A percentile compares a stretch with the other conserved stretches of the same genome.
Conservation (phyloP, 768 basidiomycete genomes). For the Leccinum variicolor region DNA sequence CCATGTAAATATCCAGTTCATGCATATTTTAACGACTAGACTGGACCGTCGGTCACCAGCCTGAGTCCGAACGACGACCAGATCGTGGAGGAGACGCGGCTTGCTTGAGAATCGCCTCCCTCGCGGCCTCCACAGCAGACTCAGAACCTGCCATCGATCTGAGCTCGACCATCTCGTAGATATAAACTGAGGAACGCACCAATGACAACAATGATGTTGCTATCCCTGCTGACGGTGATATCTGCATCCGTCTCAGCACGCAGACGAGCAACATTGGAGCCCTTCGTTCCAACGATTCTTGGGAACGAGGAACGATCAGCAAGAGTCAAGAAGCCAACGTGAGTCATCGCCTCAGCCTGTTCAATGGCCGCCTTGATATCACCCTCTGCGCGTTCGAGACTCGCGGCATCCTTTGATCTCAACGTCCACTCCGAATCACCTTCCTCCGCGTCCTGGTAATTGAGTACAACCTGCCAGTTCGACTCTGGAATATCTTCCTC, state of each 20-base stretch:
- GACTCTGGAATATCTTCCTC: slow-evolving; percentile 42
- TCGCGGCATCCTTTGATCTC: slow-evolving; percentile 72
- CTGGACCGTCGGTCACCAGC: neutral
- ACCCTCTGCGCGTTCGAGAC: slow-evolving; percentile 72
- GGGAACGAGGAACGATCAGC: slow-evolving; percentile 85
- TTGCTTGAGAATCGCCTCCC: slow-evolving; percentile 70
- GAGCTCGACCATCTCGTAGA: slow-evolving; percentile 2
- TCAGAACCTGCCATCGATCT: slow-evolving; percentile 52
- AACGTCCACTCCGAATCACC: slow-evolving; percentile 85
- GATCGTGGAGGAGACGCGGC: slow-evolving; percentile 31
- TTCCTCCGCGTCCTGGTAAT: slow-evolving; percentile 80
- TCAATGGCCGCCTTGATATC: slow-evolving; percentile 66
- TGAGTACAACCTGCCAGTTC: slow-evolving; percentile 74
- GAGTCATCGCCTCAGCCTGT: slow-evolving; percentile 67
- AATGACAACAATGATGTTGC: slow-evolving; percentile 81
- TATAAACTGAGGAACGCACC: slow-evolving; percentile 43
- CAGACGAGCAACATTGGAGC: slow-evolving; percentile 84
- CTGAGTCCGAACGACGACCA: slow-evolving; percentile 19
- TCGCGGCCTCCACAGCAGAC: slow-evolving; percentile 65
- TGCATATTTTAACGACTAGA: neutral
- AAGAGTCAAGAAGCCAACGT: slow-evolving; percentile 83
- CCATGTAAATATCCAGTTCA: slow-evolving; percentile 21
- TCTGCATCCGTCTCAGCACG: slow-evolving; percentile 89
- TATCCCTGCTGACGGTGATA: slow-evolving; percentile 87
- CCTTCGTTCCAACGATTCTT: slow-evolving; percentile 89